Conservation (phyloP, 768 basidiomycete species). For the Ramaria sp. region DNA sequence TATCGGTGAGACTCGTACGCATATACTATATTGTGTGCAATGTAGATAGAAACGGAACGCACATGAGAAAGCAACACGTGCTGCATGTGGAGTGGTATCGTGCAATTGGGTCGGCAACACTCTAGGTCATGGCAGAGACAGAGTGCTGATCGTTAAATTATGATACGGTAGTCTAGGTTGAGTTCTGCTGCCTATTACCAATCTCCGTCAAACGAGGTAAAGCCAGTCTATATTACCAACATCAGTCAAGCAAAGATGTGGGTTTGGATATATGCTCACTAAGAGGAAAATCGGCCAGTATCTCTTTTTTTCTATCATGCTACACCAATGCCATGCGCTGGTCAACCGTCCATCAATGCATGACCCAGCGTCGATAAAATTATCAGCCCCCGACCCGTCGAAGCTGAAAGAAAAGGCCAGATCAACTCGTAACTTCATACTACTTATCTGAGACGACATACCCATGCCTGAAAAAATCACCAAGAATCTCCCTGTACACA, state of each 20-base stretch:
- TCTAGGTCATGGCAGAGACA: too few species aligned
- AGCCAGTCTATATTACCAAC: neutral
- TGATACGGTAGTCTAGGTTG: too few species aligned
- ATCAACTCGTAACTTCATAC: too few species aligned
- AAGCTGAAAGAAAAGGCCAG: constrained; percentile 25
- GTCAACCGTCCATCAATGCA: constrained; percentile 78
- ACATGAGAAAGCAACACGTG: neutral
- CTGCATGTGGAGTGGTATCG: too few species aligned
- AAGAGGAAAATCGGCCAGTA: constrained; percentile 75
- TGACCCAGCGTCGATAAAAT: constrained; percentile 75
- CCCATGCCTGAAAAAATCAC: constrained; percentile 80
- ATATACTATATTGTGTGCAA: neutral
- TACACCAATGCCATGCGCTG: constrained; percentile 91
- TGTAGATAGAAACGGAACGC: neutral
- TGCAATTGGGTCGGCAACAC: too few species aligned
- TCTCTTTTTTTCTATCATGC: constrained; percentile 73
- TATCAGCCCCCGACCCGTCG: constrained; percentile 86
- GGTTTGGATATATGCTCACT: constrained; percentile 33
- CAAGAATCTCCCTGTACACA: constrained; percentile 57
- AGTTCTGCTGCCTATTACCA: neutral
- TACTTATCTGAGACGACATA: neutral
- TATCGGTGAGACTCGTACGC: constrained; percentile 46
- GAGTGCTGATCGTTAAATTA: too few species aligned
- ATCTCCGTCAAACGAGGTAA: constrained; percentile 7
- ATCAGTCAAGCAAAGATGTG: neutral